Conservation (phyloP, 164 flowering plant species). For the Umbellularia californica region DNA sequence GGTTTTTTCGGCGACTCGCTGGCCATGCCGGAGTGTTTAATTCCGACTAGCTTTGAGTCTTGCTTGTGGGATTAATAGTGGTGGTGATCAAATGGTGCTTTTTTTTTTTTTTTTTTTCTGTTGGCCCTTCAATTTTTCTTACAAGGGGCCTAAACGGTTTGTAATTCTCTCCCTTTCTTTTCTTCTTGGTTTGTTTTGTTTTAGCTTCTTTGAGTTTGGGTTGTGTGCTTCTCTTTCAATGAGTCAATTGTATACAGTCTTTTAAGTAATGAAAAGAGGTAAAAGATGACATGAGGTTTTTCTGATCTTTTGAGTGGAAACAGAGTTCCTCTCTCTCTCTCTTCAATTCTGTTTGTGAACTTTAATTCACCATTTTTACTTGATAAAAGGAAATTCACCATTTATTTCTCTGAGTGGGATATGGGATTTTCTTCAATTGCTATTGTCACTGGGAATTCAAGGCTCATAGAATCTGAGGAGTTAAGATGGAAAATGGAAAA, state of each 20-base stretch:
- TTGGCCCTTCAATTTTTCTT: slow-evolving; percentile 4
- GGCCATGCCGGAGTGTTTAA: slow-evolving; percentile 18
- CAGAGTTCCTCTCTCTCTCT: background rate
- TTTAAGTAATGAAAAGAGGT: background rate
- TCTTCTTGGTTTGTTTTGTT: background rate
- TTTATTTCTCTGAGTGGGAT: too few species aligned
- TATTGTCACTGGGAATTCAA: too few species aligned
- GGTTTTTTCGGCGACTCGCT: slow-evolving; percentile 16
- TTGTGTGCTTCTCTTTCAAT: background rate
- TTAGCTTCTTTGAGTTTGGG: background rate
- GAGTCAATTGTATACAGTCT: slow-evolving; percentile 1
- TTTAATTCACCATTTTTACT: background rate
- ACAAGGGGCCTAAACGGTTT: background rate
- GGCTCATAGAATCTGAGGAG: too few species aligned
- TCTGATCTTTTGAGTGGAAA: background rate
- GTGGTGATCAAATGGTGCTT: background rate
- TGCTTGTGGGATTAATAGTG: slow-evolving; percentile 32
- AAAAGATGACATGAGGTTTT: background rate
- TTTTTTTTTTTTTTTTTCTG: background rate
- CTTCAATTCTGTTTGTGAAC: background rate
- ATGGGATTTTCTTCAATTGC: too few species aligned
- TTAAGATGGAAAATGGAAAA: too few species aligned
- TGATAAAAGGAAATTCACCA: background rate
- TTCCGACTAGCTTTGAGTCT: slow-evolving; percentile 21
- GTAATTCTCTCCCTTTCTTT: background rate